phyloP scores from a whole-genome alignment of 768 basidiomycete species.

The Melanogaster broomeanus region DNA sequence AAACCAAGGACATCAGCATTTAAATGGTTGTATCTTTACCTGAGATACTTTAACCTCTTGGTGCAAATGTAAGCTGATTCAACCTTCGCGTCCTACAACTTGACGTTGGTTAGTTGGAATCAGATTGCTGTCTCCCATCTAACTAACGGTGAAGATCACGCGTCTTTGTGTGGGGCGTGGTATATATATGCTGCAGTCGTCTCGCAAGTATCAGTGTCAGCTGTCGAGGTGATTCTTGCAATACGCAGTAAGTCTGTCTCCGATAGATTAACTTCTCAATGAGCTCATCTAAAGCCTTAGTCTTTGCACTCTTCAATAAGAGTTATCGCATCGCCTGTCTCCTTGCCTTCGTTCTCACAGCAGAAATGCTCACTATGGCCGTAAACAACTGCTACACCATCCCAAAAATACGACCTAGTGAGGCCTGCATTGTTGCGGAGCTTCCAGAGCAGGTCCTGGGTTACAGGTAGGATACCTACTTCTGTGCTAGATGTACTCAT shows the following conservation, averaged over 20 bases:
- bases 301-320: slow-evolving; percentile 36
- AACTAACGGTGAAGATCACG: slow-evolving; percentile 7
- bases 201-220: slow-evolving; percentile 15
- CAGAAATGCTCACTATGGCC: slow-evolving; percentile 29
- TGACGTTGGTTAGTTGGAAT: slow-evolving; percentile 4
- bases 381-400: slow-evolving; percentile 28
- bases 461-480: not conserved
- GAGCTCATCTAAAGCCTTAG: slow-evolving; percentile 1
- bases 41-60: slow-evolving; percentile 6
- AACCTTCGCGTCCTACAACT: no score
- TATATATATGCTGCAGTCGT: slow-evolving; percentile 16
- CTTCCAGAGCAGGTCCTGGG: slow-evolving; percentile 1
- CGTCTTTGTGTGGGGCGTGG: slow-evolving; percentile 17
- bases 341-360: slow-evolving; percentile 10
- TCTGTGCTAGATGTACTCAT: not conserved
- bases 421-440: not conserved
- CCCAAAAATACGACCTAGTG: not conserved
- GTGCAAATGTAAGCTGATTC: not conserved
- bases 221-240: slow-evolving; percentile 25
- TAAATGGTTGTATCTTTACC: slow-evolving; percentile 19
- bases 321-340: slow-evolving; percentile 26
- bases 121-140: slow-evolving; percentile 7
- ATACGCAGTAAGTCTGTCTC: slow-evolving; percentile 21
- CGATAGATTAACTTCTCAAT: not conserved
- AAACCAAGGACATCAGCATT: slow-evolving; percentile 17